Evolutionary conservation across 129 eudicot genomes (phyloP), one percentile per base, ranked within the genome.

Genomic region (Lonicera japonica): DNA sequence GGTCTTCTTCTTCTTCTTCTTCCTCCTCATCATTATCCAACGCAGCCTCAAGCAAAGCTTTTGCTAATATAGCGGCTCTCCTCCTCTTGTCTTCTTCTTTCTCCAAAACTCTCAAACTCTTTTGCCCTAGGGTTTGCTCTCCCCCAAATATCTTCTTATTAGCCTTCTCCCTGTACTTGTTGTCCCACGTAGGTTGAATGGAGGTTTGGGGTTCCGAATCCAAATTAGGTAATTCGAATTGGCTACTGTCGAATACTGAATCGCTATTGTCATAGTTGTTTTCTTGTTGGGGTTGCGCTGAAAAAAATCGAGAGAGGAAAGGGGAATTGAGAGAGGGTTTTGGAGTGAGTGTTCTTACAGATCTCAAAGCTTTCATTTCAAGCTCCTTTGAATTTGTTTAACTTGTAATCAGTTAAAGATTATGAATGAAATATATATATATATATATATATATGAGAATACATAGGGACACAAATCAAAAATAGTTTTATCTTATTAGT

Each of bases 351-450:
- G 55, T 61, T 40, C 74, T 68, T 23, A 85, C 3, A 34, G 70
- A 34, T 69, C 85, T 85, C 16, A 82, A 24, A 65, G 86, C 73
- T 83, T 86, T 89, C 95, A 83, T 89, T 58, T 67, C 76, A 65
- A 69, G 59, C 14, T 34, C n/a, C n/a, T n/a, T 10, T 38, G 48
- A 5, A n/a, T 23, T 11, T 21, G 4, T 29, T 2, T 1, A 29
- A 6, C 36, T 29, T 29, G 36, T 29, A 29, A 29, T 29, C 36
- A 29, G 36, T 6, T 54, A 54, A 9, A 24, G 19, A 2, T 56
- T 21, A 13, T 21, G 3, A 23, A 56, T 11, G 1, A 13, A 11
- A 56, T 2, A 13, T 1, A 23, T 56, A 15, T 11, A 21, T 23
- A 6, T 29, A 6, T 29, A 6, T 29, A 29, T 29, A 29, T 29